These are phyloP conservation scores for Podaxis mareebaensis DNA, from an alignment of 768 basidiomycete genomes.

Conservation along the genomic window DNA sequence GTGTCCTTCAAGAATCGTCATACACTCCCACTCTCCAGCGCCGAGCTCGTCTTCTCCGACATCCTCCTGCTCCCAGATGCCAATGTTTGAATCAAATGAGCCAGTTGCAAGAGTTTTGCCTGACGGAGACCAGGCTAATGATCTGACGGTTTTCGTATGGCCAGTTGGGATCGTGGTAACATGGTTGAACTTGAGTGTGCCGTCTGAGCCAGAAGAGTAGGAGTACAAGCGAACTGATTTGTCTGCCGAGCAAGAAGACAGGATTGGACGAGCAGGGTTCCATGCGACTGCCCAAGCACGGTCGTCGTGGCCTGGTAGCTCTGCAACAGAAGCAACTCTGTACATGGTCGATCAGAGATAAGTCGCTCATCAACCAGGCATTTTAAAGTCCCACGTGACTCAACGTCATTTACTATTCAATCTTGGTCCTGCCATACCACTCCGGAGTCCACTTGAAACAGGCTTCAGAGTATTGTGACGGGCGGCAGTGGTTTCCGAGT, in stretches of 20 bases:
- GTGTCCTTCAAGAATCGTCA: conserved; percentile 87
- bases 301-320: conserved; percentile 66
- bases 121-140: conserved; percentile 86
- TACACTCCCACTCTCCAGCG: conserved; percentile 82
- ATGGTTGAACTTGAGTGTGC: conserved; percentile 45
- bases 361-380: neutral
- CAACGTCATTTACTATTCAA: neutral
- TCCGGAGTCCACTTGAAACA: no score
- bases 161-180: conserved; percentile 75
- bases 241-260: conserved; percentile 95
- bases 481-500: no score
- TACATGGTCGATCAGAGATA: conserved; percentile 13
- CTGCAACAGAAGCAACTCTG: neutral
- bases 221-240: conserved; percentile 86
- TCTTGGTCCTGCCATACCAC: no score
- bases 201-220: conserved; percentile 41
- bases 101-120: conserved; percentile 87
- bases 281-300: conserved; percentile 88
- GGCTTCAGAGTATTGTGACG: no score
- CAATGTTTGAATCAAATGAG: conserved; percentile 92
- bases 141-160: conserved; percentile 86
- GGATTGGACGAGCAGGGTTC: conserved; percentile 78
- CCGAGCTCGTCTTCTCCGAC: conserved; percentile 30
- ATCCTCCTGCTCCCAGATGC: conserved; percentile 80
- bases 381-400: neutral